Base-by-base conservation (phyloP, 192 early-diverging fungal genomes). In the Glomus cerebriforme region DNA sequence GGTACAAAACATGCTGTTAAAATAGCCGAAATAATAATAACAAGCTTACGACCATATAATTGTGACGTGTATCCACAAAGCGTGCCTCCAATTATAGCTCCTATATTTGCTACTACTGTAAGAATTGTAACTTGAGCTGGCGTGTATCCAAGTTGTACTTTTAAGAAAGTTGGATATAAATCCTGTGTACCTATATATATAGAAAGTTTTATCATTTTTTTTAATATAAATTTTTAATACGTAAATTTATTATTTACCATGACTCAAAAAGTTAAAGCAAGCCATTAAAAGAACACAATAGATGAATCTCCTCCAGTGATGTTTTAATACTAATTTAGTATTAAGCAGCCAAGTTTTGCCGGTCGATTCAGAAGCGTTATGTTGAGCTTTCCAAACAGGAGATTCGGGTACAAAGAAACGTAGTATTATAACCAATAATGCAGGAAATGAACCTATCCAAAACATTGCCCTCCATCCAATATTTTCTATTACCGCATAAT, bases 381-480 rank as follows among this genome's bases (percentile, higher is more conserved):
- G 81, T 49, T 78, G 81, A 27, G 84, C 84, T 60, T 83, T 79
- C 83, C 86, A 92, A 17, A 79, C 83, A 32, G 88, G 80, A 5
- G 88, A 90, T 79, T 93, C 92, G 29, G 92, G 89, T 7, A 93
- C 86, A 67, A 87, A 90, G 59, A 88, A 86, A 59, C 90, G 83
- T 49, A 94, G 79, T 12, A 89, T 70, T 29, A 92, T 81, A 1
- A 88, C 89, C 29, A 93, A 77, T 9, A 90, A 77, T 0, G 92
- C 88, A 1, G 90, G 89, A 34, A 83, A 84, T 37, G 87, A 83
- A 15, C 90, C 87, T 35, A 92, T 86, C 89, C 89, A 94, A 82
- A 88, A 94, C 69, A 94, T 79, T 34, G 90, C 87, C 10, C 93
- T 86, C 93, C 93, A 94, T 39, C 87, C 87, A 12, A 87, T 80